A percentile compares a stretch with the other conserved stretches of the same genome.
Evolutionary conservation across 1,139 yeast species (phyloP).

Genomic region (Sugiyamaella japonica): DNA sequence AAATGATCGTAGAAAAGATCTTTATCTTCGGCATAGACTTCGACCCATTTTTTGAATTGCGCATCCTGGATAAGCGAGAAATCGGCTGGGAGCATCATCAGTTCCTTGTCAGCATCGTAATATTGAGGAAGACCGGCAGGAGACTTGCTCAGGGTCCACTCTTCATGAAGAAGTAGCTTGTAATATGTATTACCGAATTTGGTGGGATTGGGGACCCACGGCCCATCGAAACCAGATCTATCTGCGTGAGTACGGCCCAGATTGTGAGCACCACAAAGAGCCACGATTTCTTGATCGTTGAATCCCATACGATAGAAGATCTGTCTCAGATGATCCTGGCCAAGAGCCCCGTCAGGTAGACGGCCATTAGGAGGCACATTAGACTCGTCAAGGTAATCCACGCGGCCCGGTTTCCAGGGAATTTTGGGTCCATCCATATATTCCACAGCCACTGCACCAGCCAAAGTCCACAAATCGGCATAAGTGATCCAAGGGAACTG

Average conservation of each 20-base stretch:
- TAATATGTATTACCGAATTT: constrained; percentile 58
- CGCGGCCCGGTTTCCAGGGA: constrained; percentile 61
- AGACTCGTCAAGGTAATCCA: constrained; percentile 53
- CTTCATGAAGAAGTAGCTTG: constrained; percentile 65
- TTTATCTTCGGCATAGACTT: constrained; percentile 56
- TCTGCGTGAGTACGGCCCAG: constrained; percentile 63
- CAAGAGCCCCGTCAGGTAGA: constrained; percentile 58
- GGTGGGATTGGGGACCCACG: constrained; percentile 92
- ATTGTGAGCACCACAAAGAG: constrained; percentile 63
- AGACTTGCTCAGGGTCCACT: constrained; percentile 68
- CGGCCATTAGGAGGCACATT: constrained; percentile 64
- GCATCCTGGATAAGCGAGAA: constrained; percentile 54
- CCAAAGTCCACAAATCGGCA: constrained; percentile 68
- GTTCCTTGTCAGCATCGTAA: constrained; percentile 63
- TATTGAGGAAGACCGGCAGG: constrained; percentile 66
- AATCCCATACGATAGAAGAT: constrained; percentile 64
- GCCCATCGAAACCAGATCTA: constrained; percentile 77
- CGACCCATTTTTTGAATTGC: constrained; percentile 51
- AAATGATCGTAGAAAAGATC: constrained; percentile 54
- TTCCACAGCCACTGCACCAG: constrained; percentile 62
- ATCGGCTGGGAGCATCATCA: constrained; percentile 65
- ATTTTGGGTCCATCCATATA: constrained; percentile 61
- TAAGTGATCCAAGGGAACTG: constrained; percentile 60
- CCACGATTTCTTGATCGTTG: constrained; percentile 62
- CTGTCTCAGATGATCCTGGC: constrained; percentile 53